A percentile compares a stretch with the other conserved stretches of the same genome.
phyloP scores from a whole-genome alignment of 2,329 filamentous ascomycete genomes.

The Beauveria medogensis region DNA sequence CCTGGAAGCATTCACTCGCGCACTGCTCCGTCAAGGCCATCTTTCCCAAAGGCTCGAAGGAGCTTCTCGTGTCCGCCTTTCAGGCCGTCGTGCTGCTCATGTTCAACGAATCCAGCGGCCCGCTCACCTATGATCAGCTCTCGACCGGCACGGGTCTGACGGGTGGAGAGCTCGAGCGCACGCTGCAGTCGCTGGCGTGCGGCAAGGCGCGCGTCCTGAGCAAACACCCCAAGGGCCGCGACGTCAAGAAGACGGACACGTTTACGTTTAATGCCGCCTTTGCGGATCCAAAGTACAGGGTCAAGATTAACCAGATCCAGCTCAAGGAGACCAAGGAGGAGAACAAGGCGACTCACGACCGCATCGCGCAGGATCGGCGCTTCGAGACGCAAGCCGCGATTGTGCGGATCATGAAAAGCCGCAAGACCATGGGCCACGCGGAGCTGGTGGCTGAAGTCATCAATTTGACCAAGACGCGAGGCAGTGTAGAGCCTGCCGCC shows the following conservation, averaged over 20 bases:
- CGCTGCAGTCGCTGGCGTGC: constrained; percentile 89
- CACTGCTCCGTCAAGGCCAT: constrained; percentile 78
- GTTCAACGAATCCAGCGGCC: constrained; percentile 67
- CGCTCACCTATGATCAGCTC: constrained; percentile 69
- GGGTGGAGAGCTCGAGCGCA: constrained; percentile 74
- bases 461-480: constrained; percentile 76
- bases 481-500: constrained; percentile 73
- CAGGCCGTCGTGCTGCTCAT: constrained; percentile 85
- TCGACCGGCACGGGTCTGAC: constrained; percentile 64
- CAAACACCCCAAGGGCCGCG: constrained; percentile 78
- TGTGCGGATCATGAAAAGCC: constrained; percentile 92
- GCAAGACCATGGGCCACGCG: constrained; percentile 79
- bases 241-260: constrained; percentile 69
- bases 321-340: constrained; percentile 92
- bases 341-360: constrained; percentile 87
- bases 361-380: constrained; percentile 80
- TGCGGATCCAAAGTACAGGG: constrained; percentile 70
- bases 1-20: constrained; percentile 89
- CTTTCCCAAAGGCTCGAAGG: constrained; percentile 75
- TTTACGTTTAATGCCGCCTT: constrained; percentile 79
- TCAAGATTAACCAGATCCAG: constrained; percentile 99
- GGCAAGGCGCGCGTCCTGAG: constrained; percentile 75
- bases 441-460: constrained; percentile 90
- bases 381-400: constrained; percentile 97
- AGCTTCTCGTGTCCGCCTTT: constrained; percentile 83